A percentile compares a stretch with the other conserved stretches of the same genome.
Conservation (phyloP, 2,329 filamentous ascomycete species). For the Curvularia lunata region DNA sequence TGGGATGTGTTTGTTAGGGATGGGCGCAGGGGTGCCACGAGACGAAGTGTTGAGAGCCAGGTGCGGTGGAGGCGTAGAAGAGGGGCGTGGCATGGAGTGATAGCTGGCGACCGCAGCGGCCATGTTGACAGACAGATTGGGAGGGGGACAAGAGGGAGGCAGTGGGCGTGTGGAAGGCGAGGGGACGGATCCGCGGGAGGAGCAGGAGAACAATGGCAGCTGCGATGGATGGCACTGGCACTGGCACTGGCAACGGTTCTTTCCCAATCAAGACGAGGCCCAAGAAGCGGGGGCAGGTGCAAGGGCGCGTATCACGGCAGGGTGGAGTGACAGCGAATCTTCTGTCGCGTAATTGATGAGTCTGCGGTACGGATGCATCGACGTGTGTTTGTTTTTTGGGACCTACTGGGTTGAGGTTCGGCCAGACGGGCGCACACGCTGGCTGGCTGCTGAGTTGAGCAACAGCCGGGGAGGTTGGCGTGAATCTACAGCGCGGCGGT, state of each 20-base stretch:
- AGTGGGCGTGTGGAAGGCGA: slow-evolving; percentile 13
- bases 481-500: slow-evolving; percentile 38
- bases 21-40: slow-evolving; percentile 65
- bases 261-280: slow-evolving; percentile 19
- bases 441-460: slow-evolving; percentile 30
- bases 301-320: slow-evolving; percentile 18
- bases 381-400: slow-evolving; percentile 7
- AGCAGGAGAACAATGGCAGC: slow-evolving; percentile 1
- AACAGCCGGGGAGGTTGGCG: slow-evolving; percentile 25
- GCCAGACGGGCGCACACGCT: slow-evolving; percentile 2
- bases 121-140: slow-evolving; percentile 42
- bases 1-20: slow-evolving; percentile 90
- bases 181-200: slow-evolving; percentile 9
- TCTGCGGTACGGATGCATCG: slow-evolving; percentile 2
- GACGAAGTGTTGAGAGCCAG: slow-evolving; percentile 65
- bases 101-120: slow-evolving; percentile 52
- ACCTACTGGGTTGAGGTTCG: slow-evolving; percentile 20
- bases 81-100: slow-evolving; percentile 45
- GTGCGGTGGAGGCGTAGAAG: slow-evolving; percentile 58
- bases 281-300: slow-evolving; percentile 22
- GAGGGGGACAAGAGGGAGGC: slow-evolving; percentile 10
- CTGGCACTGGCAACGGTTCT: slow-evolving; percentile 11
- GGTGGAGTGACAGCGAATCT: slow-evolving; percentile 23
- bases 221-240: slow-evolving; percentile 9
- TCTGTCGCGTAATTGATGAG: slow-evolving; percentile 27